Conservation (phyloP, 345 rosid genomes). For the Citrus inodora region DNA sequence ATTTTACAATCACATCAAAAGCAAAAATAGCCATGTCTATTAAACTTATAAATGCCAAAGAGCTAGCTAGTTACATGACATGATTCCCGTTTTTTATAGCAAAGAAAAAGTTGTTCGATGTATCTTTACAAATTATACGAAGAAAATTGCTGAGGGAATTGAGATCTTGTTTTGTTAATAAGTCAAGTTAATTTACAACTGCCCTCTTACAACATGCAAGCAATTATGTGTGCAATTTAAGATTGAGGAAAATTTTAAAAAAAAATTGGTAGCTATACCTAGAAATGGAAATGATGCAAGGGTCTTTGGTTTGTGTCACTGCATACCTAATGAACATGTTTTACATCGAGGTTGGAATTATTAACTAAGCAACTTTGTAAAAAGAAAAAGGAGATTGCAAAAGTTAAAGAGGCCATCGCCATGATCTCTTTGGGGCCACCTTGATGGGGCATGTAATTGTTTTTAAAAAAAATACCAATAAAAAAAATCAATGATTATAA, state of each 20-base stretch:
- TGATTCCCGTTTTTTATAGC: not conserved
- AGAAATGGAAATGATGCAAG: not conserved
- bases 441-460: slow-evolving; percentile 1
- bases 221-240: too few relatives aligned
- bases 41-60: not conserved
- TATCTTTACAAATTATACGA: not conserved
- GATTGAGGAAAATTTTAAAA: too few relatives aligned
- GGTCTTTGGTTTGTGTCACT: not conserved
- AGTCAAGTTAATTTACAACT: not conserved
- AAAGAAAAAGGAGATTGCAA: slow-evolving; percentile 19
- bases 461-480: not conserved
- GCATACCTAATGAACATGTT: not conserved
- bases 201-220: not conserved
- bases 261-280: not conserved
- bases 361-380: slow-evolving; percentile 16
- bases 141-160: not conserved
- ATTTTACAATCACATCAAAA: not conserved
- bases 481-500: not conserved
- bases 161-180: slow-evolving; percentile 3
- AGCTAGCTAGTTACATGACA: not conserved
- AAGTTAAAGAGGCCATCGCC: slow-evolving; percentile 23
- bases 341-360: slow-evolving; percentile 13
- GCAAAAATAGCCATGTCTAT: not conserved
- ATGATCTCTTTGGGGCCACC: slow-evolving; percentile 15
- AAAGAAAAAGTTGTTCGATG: not conserved